A percentile compares a stretch with the other conserved stretches of the same genome.
These are phyloP conservation scores for Dunaliella primolecta DNA, from an alignment of 139 green algal species.

Conservation along the genomic window DNA sequence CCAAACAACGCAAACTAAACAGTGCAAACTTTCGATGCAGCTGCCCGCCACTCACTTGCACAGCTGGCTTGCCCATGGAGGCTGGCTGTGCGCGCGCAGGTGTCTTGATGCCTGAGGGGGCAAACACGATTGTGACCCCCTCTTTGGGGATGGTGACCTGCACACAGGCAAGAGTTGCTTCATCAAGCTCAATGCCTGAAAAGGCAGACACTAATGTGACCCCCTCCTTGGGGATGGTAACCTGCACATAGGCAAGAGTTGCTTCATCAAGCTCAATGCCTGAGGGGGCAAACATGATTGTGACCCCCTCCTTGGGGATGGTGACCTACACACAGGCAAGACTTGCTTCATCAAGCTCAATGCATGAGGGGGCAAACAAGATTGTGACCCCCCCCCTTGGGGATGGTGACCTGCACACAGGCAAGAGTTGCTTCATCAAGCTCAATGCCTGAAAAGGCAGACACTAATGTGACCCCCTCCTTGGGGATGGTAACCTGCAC, in stretches of 20 bases:
- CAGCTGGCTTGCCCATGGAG: slow-evolving; percentile 42
- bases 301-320: slow-evolving; percentile 84
- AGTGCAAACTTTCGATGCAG: too few species aligned
- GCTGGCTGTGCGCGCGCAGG: slow-evolving; percentile 48
- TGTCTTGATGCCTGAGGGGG: slow-evolving; percentile 77
- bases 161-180: background rate
- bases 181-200: slow-evolving; percentile 76
- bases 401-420: slow-evolving; percentile 45
- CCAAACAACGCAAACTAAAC: too few species aligned
- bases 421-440: too few species aligned
- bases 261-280: too few species aligned
- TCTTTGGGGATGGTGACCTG: slow-evolving; percentile 76
- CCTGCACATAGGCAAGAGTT: background rate
- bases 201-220: slow-evolving; percentile 85
- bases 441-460: too few species aligned
- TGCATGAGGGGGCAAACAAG: slow-evolving; percentile 82
- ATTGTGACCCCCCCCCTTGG: slow-evolving; percentile 86
- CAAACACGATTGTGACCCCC: slow-evolving; percentile 83
- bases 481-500: too few species aligned
- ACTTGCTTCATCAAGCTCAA: too few species aligned
- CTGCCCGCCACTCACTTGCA: slow-evolving; percentile 16
- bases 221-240: slow-evolving; percentile 80
- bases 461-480: too few species aligned
- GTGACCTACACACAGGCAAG: slow-evolving; percentile 1
- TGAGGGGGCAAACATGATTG: slow-evolving; percentile 83